phyloP scores from a whole-genome alignment of 768 basidiomycete species.

The Suillus brevipes region DNA sequence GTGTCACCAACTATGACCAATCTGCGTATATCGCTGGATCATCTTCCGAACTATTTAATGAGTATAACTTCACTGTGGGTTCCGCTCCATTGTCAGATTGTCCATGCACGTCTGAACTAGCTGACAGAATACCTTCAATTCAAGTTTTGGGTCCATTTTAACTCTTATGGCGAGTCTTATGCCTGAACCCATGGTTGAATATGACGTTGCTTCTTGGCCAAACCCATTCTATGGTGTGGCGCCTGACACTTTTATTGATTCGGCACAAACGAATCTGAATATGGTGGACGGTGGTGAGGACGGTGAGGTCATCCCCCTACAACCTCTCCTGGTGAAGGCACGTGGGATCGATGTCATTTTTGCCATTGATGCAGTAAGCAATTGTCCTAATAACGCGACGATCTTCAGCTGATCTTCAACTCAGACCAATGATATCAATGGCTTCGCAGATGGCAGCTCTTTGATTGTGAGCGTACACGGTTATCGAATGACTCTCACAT shows the following conservation, averaged over 20 bases:
- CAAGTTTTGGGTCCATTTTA: constrained; percentile 15
- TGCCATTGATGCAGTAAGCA: constrained; percentile 45
- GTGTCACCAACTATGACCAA: constrained; percentile 39
- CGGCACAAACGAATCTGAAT: constrained; percentile 31
- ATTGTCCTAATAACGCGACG: constrained; percentile 10
- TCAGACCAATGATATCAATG: constrained; percentile 18
- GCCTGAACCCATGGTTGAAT: constrained; percentile 27
- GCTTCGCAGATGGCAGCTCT: constrained; percentile 26
- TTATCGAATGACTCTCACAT: neutral
- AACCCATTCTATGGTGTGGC: constrained; percentile 41
- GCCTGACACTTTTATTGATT: constrained; percentile 34
- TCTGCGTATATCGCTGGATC: constrained; percentile 38
- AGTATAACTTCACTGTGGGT: constrained; percentile 29
- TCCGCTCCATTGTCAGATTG: neutral
- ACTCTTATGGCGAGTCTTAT: constrained; percentile 21
- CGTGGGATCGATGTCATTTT: constrained; percentile 51
- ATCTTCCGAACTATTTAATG: constrained; percentile 39
- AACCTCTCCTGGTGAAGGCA: constrained; percentile 48
- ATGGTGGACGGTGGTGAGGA: constrained; percentile 45
- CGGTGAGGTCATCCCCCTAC: constrained; percentile 46
- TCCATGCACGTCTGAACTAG: neutral
- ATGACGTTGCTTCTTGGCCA: constrained; percentile 35
- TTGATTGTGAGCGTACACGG: constrained; percentile 23
- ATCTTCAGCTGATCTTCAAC: neutral
- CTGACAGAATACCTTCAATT: constrained; percentile 15